phyloP scores from a whole-genome alignment of 202 grass and related monocot species.

The Dendrocalamus latiflorus region DNA sequence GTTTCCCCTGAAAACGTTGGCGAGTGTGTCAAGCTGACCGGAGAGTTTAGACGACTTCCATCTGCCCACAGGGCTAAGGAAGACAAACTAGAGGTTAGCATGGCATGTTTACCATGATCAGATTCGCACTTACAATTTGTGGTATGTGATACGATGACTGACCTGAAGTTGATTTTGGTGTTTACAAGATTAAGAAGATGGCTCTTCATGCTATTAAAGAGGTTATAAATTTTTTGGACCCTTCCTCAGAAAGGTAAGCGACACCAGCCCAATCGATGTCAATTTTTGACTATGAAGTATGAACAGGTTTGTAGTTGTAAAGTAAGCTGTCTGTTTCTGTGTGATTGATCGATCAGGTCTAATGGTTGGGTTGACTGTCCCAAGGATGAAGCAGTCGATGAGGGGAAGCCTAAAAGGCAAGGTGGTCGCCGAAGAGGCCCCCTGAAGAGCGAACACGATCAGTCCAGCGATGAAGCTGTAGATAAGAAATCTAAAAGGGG shows the following conservation, averaged over 20 bases:
- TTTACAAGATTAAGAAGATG: conserved; percentile 73
- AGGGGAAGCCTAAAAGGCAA: not conserved
- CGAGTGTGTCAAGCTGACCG: conserved; percentile 52
- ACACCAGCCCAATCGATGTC: not conserved
- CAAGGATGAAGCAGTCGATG: not conserved
- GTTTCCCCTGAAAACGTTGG: conserved; percentile 70
- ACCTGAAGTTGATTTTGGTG: not conserved
- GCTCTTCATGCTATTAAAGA: conserved; percentile 42
- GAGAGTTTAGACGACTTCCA: conserved; percentile 65
- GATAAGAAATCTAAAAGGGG: not conserved
- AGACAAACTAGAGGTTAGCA: conserved; percentile 61
- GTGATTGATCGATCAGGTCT: not conserved
- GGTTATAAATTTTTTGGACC: conserved; percentile 36
- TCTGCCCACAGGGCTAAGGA: conserved; percentile 68
- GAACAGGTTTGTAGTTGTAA: not conserved
- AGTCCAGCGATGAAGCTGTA: not conserved
- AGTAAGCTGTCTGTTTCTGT: not conserved
- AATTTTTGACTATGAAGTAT: not conserved
- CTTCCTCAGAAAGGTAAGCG: conserved; percentile 27
- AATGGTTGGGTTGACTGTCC: not conserved
- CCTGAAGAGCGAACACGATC: not conserved
- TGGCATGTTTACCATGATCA: not conserved
- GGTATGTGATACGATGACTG: not conserved
- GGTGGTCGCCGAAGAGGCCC: not conserved
- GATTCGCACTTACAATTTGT: not conserved